Conservation (phyloP, 306 rosid species). For the Cicer judaicum region DNA sequence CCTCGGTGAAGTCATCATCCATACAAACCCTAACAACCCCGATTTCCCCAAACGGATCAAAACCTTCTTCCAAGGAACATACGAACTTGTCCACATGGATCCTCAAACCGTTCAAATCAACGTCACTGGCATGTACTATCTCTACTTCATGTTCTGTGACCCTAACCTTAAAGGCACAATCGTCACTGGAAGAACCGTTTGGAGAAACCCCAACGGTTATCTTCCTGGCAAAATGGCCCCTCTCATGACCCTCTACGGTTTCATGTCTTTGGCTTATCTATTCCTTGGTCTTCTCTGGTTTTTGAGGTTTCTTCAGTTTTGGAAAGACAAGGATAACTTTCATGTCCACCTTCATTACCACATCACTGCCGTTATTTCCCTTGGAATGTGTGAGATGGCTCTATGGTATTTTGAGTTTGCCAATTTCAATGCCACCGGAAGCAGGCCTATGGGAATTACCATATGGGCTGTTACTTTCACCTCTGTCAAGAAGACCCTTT, state of each 20-base stretch:
- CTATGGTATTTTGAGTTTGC: slow-evolving; percentile 94
- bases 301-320: slow-evolving; percentile 76
- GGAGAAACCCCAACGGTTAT: slow-evolving; percentile 89
- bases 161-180: slow-evolving; percentile 70
- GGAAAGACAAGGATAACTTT: slow-evolving; percentile 86
- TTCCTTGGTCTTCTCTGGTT: slow-evolving; percentile 83
- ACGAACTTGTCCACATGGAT: slow-evolving; percentile 48
- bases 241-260: slow-evolving; percentile 74
- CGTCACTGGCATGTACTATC: slow-evolving; percentile 86
- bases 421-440: slow-evolving; percentile 84
- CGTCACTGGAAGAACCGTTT: slow-evolving; percentile 78
- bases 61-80: slow-evolving; percentile 67
- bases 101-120: slow-evolving; percentile 50
- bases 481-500: slow-evolving; percentile 82
- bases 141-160: slow-evolving; percentile 86
- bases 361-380: slow-evolving; percentile 83
- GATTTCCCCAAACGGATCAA: slow-evolving; percentile 67
- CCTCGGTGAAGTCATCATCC: slow-evolving; percentile 75
- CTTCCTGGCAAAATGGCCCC: slow-evolving; percentile 93
- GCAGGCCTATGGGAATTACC: slow-evolving; percentile 91
- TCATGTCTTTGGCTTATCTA: slow-evolving; percentile 87
- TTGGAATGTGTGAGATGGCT: slow-evolving; percentile 97
- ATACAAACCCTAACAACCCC: slow-evolving; percentile 53
- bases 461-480: slow-evolving; percentile 90
- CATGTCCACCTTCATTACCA: slow-evolving; percentile 91